phyloP scores from a whole-genome alignment of 2,329 filamentous ascomycete species.

The Colletotrichum limetticola region DNA sequence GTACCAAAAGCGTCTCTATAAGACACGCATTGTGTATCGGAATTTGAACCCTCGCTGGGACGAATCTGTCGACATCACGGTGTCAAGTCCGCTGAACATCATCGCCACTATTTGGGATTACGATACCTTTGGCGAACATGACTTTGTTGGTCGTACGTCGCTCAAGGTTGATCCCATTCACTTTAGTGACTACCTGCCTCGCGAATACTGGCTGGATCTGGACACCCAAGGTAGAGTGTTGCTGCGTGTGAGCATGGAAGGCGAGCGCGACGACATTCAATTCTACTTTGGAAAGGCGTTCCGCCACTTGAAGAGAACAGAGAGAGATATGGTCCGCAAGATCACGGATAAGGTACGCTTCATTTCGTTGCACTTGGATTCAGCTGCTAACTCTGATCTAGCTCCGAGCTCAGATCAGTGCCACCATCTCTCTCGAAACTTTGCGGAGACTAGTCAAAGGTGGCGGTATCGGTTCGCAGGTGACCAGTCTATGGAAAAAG shows the following conservation, averaged over 20 bases:
- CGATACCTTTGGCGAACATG: slow-evolving; percentile 96
- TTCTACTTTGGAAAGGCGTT: slow-evolving; percentile 99
- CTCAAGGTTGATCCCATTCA: slow-evolving; percentile 98
- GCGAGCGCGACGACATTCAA: slow-evolving; percentile 96
- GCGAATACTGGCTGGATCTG: slow-evolving; percentile 97
- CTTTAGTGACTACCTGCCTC: slow-evolving; percentile 94
- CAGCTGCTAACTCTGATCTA: slow-evolving; percentile 48
- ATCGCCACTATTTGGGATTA: slow-evolving; percentile 99
- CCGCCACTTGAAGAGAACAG: slow-evolving; percentile 91
- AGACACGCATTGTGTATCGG: slow-evolving; percentile 90
- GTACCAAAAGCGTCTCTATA: slow-evolving; percentile 95
- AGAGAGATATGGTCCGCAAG: slow-evolving; percentile 97
- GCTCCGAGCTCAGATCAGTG: slow-evolving; percentile 93
- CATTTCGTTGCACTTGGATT: not conserved
- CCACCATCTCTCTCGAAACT: slow-evolving; percentile 85
- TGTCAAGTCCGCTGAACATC: slow-evolving; percentile 89
- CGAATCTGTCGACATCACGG: slow-evolving; percentile 95
- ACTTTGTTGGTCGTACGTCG: slow-evolving; percentile 96
- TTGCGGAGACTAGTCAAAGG: slow-evolving; percentile 79
- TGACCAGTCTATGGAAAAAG: slow-evolving; percentile 77
- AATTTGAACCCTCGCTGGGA: slow-evolving; percentile 97
- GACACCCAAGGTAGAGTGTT: slow-evolving; percentile 93
- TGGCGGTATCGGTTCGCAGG: slow-evolving; percentile 75
- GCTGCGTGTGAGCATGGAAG: slow-evolving; percentile 97
- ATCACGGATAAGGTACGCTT: slow-evolving; percentile 91